phyloP scores from a whole-genome alignment of 2,329 filamentous ascomycete species.

The Paecilomyces formosus region DNA sequence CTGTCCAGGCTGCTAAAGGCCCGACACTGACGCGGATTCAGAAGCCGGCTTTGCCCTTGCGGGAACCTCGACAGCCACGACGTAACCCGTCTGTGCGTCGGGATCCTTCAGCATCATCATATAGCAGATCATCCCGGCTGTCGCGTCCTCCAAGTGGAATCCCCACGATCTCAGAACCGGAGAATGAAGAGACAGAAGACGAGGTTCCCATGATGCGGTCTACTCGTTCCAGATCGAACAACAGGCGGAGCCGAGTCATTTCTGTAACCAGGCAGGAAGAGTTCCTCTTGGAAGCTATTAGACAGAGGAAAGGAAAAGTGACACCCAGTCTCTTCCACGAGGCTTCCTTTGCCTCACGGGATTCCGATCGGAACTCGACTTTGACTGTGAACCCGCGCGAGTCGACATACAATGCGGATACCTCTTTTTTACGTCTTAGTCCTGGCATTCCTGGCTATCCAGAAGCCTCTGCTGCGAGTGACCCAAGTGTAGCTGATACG shows the following conservation, averaged over 20 bases:
- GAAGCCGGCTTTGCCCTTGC: slow-evolving; percentile 12
- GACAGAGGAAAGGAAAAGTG: slow-evolving; percentile 41
- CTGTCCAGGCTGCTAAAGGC: slow-evolving; percentile 25
- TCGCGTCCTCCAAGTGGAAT: slow-evolving; percentile 23
- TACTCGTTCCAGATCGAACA: slow-evolving; percentile 15
- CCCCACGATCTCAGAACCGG: slow-evolving; percentile 28
- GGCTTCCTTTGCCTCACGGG: slow-evolving; percentile 8
- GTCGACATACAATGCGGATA: slow-evolving; percentile 29
- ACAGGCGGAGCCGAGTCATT: slow-evolving; percentile 41
- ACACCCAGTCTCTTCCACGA: slow-evolving; percentile 33
- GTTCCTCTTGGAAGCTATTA: slow-evolving; percentile 43
- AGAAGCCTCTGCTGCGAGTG: slow-evolving; percentile 7
- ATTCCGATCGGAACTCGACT: slow-evolving; percentile 21
- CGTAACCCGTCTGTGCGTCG: slow-evolving; percentile 10
- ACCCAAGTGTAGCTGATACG: slow-evolving; percentile 19
- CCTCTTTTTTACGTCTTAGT: slow-evolving; percentile 34
- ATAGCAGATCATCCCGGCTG: slow-evolving; percentile 16
- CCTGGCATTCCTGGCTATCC: slow-evolving; percentile 20
- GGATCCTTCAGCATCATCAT: slow-evolving; percentile 20
- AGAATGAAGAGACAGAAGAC: slow-evolving; percentile 1
- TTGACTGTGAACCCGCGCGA: slow-evolving; percentile 22
- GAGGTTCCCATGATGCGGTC: slow-evolving; percentile 7
- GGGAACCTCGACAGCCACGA: slow-evolving; percentile 12
- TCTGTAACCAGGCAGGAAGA: slow-evolving; percentile 49
- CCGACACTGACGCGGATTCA: slow-evolving; percentile 21